Percentiles rank a stretch among this genome's conserved stretches.
These are phyloP conservation scores for Galerina sulciceps DNA, from an alignment of 768 basidiomycete genomes.

Conservation along the genomic window DNA sequence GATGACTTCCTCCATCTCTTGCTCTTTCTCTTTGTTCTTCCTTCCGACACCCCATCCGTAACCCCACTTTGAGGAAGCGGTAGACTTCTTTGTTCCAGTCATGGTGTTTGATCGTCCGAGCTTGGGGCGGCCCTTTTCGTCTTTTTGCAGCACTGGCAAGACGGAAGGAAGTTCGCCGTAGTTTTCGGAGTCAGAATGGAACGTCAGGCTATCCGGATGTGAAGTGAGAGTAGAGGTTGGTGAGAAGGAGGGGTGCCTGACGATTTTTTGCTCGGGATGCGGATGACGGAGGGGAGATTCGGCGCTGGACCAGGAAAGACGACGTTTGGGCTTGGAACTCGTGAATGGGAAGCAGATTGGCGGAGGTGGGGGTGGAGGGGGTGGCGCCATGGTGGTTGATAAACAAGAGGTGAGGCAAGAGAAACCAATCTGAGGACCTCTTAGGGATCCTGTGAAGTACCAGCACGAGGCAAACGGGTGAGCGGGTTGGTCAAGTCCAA, in stretches of 20 bases:
- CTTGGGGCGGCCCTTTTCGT: conserved; percentile 44
- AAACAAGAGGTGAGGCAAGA: conserved; percentile 23
- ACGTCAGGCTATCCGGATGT: conserved; percentile 52
- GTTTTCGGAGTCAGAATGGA: conserved; percentile 63
- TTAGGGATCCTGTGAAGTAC: conserved; percentile 21
- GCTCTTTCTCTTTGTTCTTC: conserved; percentile 46
- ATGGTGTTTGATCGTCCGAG: conserved; percentile 56
- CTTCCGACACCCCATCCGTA: conserved; percentile 74
- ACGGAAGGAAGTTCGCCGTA: conserved; percentile 52
- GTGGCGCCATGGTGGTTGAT: conserved; percentile 50
- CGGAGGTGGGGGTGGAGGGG: conserved; percentile 59
- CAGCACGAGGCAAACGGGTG: conserved; percentile 25
- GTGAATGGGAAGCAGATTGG: conserved; percentile 66
- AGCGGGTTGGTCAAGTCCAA: conserved; percentile 20
- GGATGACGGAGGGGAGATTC: conserved; percentile 20
- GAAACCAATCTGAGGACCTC: conserved; percentile 16
- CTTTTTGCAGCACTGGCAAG: conserved; percentile 34
- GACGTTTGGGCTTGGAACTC: conserved; percentile 50
- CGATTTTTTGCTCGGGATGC: conserved; percentile 27
- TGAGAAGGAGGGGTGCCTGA: conserved; percentile 40
- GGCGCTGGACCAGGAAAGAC: conserved; percentile 46
- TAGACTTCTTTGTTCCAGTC: conserved; percentile 61
- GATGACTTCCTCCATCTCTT: conserved; percentile 30
- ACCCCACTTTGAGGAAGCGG: conserved; percentile 56
- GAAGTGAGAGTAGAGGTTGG: conserved; percentile 47